Percentiles rank a stretch among this genome's conserved stretches.
These are phyloP conservation scores for Pseudozyma tsukubaensis DNA, from an alignment of 1,284 basidiomycete species.

Conservation along the genomic window DNA sequence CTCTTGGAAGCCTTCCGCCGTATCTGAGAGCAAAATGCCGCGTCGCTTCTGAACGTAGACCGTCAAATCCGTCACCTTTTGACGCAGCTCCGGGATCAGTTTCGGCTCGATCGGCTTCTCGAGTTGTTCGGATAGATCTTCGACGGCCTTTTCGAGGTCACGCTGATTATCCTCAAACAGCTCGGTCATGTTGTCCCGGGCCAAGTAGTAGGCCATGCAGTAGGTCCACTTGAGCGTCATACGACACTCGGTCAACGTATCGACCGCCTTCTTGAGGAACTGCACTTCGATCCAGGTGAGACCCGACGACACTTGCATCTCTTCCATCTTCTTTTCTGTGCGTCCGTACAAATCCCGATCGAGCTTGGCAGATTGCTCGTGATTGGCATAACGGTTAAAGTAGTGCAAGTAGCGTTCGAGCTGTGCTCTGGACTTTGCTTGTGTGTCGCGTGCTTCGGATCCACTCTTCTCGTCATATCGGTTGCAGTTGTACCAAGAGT, in stretches of 20 bases:
- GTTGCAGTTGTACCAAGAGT: slow-evolving; percentile 97
- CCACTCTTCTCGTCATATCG: slow-evolving; percentile 94
- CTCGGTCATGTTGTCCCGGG: slow-evolving; percentile 90
- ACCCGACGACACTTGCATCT: slow-evolving; percentile 91
- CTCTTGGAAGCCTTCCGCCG: slow-evolving; percentile 88
- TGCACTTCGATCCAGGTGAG: slow-evolving; percentile 99
- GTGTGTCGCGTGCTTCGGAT: slow-evolving; percentile 79
- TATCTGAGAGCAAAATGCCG: slow-evolving; percentile 93
- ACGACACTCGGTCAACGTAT: slow-evolving; percentile 83
- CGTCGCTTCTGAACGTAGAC: slow-evolving; percentile 96
- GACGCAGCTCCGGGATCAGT: slow-evolving; percentile 81
- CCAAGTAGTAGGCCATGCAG: slow-evolving; percentile 95
- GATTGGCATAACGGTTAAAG: slow-evolving; percentile 82
- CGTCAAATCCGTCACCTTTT: slow-evolving; percentile 84
- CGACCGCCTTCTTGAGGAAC: slow-evolving; percentile 97
- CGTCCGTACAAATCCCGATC: slow-evolving; percentile 90
- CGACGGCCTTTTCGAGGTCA: slow-evolving; percentile 94
- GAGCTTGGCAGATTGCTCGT: slow-evolving; percentile 96
- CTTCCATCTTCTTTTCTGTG: slow-evolving; percentile 99
- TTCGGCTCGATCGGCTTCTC: slow-evolving; percentile 90
- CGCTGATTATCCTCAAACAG: slow-evolving; percentile 97
- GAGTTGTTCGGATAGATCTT: slow-evolving; percentile 90
- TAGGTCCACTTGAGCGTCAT: slow-evolving; percentile 99
- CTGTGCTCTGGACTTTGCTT: slow-evolving; percentile 80
- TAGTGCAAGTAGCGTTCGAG: slow-evolving; percentile 87